Conservation (phyloP, 208 protist genomes). For the Leishmania major region DNA sequence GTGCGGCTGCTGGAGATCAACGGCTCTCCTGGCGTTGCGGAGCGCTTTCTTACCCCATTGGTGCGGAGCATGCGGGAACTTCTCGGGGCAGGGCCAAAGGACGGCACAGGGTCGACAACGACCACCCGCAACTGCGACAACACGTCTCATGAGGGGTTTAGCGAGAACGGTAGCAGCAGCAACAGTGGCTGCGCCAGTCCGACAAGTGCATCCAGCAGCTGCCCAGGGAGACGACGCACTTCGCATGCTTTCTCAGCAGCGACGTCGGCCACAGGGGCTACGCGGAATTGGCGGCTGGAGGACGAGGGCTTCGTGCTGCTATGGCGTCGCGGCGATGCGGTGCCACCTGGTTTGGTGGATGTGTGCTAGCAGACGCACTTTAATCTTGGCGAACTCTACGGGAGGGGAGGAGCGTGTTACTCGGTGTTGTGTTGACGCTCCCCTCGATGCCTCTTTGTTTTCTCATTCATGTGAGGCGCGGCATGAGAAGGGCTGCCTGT, state of each 20-base stretch:
- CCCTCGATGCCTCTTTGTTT: background rate
- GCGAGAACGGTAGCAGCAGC: conserved; percentile 2
- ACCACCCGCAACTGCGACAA: conserved; percentile 1
- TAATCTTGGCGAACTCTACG: background rate
- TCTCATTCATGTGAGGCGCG: background rate
- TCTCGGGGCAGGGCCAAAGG: conserved; percentile 31
- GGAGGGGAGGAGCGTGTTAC: background rate
- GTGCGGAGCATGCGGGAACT: conserved; percentile 55
- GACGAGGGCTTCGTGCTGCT: conserved; percentile 65
- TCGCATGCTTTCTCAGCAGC: background rate
- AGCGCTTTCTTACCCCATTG: conserved; percentile 56
- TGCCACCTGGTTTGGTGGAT: conserved; percentile 47
- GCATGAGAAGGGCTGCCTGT: background rate
- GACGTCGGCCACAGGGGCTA: background rate
- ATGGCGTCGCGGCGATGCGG: conserved; percentile 63
- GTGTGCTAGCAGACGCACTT: background rate
- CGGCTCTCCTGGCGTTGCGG: conserved; percentile 82
- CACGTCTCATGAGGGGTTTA: conserved; percentile 5
- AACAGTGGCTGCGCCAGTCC: background rate
- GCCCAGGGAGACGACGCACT: background rate
- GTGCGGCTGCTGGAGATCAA: conserved; percentile 92
- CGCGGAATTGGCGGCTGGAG: conserved; percentile 55
- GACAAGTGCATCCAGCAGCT: background rate
- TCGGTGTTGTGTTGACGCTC: conserved; percentile 1
- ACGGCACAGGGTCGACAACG: background rate